These are phyloP conservation scores for Pilatotrama ljubarskyi DNA, from an alignment of 768 basidiomycete genomes.

Conservation along the genomic window DNA sequence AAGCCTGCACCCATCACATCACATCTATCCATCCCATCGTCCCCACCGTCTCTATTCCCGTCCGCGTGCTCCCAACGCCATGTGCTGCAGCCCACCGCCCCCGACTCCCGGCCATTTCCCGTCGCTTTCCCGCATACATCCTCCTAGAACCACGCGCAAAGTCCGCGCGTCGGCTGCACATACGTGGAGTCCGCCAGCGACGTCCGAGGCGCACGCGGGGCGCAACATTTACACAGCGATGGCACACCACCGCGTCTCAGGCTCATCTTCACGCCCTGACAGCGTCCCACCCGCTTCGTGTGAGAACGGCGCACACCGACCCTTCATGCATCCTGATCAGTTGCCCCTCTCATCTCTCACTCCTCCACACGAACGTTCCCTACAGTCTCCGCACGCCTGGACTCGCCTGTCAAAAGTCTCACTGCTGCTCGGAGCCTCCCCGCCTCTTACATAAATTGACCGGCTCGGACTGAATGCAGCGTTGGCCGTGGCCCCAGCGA, in stretches of 20 bases:
- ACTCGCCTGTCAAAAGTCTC: conserved; percentile 10
- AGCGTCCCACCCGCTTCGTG: conserved; percentile 11
- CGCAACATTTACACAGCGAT: neutral
- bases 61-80: conserved; percentile 17
- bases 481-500: conserved; percentile 1
- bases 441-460: conserved; percentile 6
- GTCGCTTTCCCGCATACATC: neutral
- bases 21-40: conserved; percentile 8
- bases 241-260: neutral
- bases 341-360: conserved; percentile 6
- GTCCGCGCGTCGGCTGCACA: no score
- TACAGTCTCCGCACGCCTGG: conserved; percentile 17
- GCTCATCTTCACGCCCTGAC: conserved; percentile 12
- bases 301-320: conserved; percentile 7
- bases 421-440: neutral
- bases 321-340: conserved; percentile 17
- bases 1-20: neutral
- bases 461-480: neutral
- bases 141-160: neutral
- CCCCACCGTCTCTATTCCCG: conserved; percentile 8
- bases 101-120: conserved; percentile 1
- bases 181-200: neutral
- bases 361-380: conserved; percentile 17
- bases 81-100: conserved; percentile 4
- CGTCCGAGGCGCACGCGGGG: neutral